Evolutionary conservation across 2,329 filamentous ascomycete species (phyloP).

Genomic region (Aspergillus japonicus): DNA sequence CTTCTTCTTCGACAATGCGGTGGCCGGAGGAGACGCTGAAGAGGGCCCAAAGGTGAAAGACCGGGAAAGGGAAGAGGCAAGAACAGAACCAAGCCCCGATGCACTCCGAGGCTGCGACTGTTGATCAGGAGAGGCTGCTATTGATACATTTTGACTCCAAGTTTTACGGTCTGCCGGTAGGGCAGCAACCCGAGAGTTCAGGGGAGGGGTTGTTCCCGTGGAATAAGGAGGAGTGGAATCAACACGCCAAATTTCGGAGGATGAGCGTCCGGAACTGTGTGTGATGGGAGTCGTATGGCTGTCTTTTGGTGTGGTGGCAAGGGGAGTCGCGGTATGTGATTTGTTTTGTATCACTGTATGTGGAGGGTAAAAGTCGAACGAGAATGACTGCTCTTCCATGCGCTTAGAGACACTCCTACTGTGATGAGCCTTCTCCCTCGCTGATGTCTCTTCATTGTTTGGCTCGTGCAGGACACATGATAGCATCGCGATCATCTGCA

Average conservation of each 20-base stretch:
- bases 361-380: conserved; percentile 49
- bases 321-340: conserved; percentile 38
- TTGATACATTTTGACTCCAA: conserved; percentile 41
- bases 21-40: conserved; percentile 43
- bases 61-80: conserved; percentile 47
- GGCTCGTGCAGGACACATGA: conserved; percentile 59
- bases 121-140: conserved; percentile 45
- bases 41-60: conserved; percentile 47
- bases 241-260: conserved; percentile 51
- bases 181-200: conserved; percentile 41
- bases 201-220: conserved; percentile 53
- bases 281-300: conserved; percentile 28
- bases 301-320: conserved; percentile 36
- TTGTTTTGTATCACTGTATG: conserved; percentile 43
- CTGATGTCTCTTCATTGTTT: conserved; percentile 40
- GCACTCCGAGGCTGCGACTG: conserved; percentile 38
- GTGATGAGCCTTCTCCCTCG: conserved; percentile 18
- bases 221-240: conserved; percentile 54
- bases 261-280: conserved; percentile 52
- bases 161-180: conserved; percentile 43
- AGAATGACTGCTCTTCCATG: conserved; percentile 46
- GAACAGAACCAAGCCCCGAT: conserved; percentile 42
- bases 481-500: conserved; percentile 66
- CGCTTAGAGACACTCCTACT: conserved; percentile 32
- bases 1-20: conserved; percentile 35